Conservation (phyloP, 768 basidiomycete species). For the Dacryopinax primogenitus region DNA sequence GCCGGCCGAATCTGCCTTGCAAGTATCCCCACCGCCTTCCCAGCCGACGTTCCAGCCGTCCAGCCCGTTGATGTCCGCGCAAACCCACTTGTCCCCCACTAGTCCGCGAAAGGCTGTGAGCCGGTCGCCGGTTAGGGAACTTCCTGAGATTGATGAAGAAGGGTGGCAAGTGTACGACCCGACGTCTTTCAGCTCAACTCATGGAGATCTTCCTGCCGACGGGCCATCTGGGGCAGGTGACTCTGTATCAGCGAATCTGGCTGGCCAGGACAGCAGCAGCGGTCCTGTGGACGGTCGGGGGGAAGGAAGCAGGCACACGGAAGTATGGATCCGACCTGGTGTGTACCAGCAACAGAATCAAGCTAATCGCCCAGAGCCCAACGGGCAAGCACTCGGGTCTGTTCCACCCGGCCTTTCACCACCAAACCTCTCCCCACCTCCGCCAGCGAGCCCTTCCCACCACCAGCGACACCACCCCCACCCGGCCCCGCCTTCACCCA, state of each 20-base stretch:
- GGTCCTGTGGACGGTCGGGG: background rate
- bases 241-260: background rate
- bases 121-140: background rate
- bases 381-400: background rate
- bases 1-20: background rate
- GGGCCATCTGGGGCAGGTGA: background rate
- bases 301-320: background rate
- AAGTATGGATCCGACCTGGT: slow-evolving; percentile 1
- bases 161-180: slow-evolving; percentile 1
- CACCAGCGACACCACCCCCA: background rate
- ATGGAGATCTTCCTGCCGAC: background rate
- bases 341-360: background rate
- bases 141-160: background rate
- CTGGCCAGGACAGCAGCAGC: background rate
- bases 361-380: background rate
- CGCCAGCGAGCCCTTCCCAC: background rate
- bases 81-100: background rate
- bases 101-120: background rate
- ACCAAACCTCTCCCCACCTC: background rate
- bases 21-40: background rate
- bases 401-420: background rate
- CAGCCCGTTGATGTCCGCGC: background rate
- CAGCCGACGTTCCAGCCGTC: background rate
- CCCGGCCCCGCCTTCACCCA: background rate
- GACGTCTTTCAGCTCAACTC: background rate